Base-by-base conservation (phyloP, 1,139 yeast genomes). In the Yamadazyma epiphylla region DNA sequence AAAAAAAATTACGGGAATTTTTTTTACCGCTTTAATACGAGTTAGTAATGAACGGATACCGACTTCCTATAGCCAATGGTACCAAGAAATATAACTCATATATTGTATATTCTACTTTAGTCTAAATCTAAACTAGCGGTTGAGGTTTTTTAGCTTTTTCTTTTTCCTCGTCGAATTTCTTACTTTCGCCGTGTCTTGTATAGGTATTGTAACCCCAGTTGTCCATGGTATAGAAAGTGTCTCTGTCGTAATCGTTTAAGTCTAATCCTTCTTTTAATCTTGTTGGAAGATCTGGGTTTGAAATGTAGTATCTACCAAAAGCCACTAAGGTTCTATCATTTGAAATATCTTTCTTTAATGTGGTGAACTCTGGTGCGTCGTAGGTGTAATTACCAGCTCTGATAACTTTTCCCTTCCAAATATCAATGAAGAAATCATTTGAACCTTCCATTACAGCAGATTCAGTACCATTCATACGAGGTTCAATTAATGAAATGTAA, bases 201-300 rank as follows among this genome's bases (percentile, higher is more conserved):
- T 26, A 45, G 8, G 47, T 49, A 30, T 46, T 48, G 36, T 50
- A 51, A 22, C 51, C 53, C 47, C 46, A 45, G 32, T 47, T 49
- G 25, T 26, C 28, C 3, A 2, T 45, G 43, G 43, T 27, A 38
- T 57, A 57, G 33, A 57, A 57, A 4, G 39, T 34, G 10, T 29
- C 29, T 35, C 62, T 40, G 19, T 53, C 46, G 29, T 57, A 57
- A 11, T 38, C 38, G 15, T 39, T 41, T 22, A 49, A 36, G 11
- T 42, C 33, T 7, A 27, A 19, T 9, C 36, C 29, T 3, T 36
- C 22, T 22, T 57, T 55, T 31, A 71, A 43, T 35, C 72, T 55
- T 13, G 52, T 45, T 10, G 63, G 58, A 19, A 73, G 47, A 41
- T 72, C 78, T 1, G 79, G 78, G 42, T 70, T 74, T 13, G 75